Percentiles rank a stretch among this genome's conserved stretches.
These are phyloP conservation scores for Suaeda aralocaspica DNA, from an alignment of 148 eudicot genomes.

Conservation along the genomic window DNA sequence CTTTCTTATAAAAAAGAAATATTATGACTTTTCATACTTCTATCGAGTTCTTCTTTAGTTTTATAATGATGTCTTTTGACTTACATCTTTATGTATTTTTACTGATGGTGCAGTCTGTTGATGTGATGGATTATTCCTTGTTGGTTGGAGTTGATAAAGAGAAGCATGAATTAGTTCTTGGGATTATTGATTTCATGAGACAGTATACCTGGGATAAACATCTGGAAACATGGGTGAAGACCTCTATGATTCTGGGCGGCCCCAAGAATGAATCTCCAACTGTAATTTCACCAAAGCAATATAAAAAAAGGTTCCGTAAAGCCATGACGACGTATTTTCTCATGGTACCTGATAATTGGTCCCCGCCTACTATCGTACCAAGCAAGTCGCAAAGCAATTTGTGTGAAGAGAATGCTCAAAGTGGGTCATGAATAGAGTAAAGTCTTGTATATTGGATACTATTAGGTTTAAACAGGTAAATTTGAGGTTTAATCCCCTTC, in stretches of 20 bases:
- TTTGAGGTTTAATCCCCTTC: not conserved
- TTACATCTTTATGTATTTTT: not conserved
- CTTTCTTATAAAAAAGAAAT: too few relatives aligned
- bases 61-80: not conserved
- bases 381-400: constrained; percentile 53
- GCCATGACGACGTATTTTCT: constrained; percentile 93
- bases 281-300: constrained; percentile 88
- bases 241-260: constrained; percentile 92
- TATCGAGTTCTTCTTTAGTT: too few relatives aligned
- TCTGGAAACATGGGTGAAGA: constrained; percentile 96
- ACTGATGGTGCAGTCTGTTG: constrained; percentile 58
- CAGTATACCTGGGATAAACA: constrained; percentile 99
- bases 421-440: constrained; percentile 32
- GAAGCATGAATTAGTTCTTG: constrained; percentile 88
- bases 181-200: constrained; percentile 97
- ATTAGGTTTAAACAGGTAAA: constrained; percentile 11
- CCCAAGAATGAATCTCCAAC: constrained; percentile 85
- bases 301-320: constrained; percentile 89
- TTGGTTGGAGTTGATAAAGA: constrained; percentile 89
- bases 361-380: constrained; percentile 53
- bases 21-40: too few relatives aligned
- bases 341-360: constrained; percentile 94
- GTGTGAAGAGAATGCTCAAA: constrained; percentile 50
- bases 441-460: constrained; percentile 24
- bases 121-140: constrained; percentile 95